These are phyloP conservation scores for Suhomyces sp. DNA, from an alignment of 805 yeast genomes.

Conservation along the genomic window DNA sequence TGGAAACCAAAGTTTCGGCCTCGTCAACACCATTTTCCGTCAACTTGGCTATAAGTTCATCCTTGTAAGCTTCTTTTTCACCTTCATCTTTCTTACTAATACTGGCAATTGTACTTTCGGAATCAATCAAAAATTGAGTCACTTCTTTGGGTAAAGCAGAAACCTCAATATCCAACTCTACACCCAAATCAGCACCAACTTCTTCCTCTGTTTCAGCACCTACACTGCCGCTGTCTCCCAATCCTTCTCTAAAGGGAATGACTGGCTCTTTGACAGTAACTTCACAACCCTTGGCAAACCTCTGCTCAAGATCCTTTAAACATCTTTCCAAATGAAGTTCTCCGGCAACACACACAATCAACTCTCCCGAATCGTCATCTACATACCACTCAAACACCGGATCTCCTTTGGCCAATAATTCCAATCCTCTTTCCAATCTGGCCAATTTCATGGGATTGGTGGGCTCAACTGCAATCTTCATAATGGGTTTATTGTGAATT, in stretches of 20 bases:
- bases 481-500: conserved; percentile 77
- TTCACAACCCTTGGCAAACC: conserved; percentile 86
- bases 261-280: conserved; percentile 86
- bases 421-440: conserved; percentile 73
- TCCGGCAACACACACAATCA: conserved; percentile 92
- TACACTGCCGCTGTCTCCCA: conserved; percentile 40
- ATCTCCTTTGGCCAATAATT: conserved; percentile 79
- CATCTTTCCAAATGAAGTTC: conserved; percentile 95
- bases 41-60: conserved; percentile 9
- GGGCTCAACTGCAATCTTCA: conserved; percentile 95
- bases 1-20: conserved; percentile 21
- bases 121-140: conserved; percentile 46
- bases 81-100: conserved; percentile 24
- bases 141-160: conserved; percentile 57
- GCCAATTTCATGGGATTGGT: conserved; percentile 78
- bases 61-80: conserved; percentile 12
- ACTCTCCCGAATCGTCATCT: conserved; percentile 85
- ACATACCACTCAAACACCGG: conserved; percentile 88
- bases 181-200: conserved; percentile 43
- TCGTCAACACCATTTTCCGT: conserved; percentile 18
- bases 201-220: conserved; percentile 11
- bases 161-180: conserved; percentile 51
- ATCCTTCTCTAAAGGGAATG: conserved; percentile 90
- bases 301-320: conserved; percentile 79
- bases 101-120: conserved; percentile 43